These are phyloP conservation scores for Nelumbo lutea DNA, from an alignment of 164 flowering plant species.

Conservation along the genomic window DNA sequence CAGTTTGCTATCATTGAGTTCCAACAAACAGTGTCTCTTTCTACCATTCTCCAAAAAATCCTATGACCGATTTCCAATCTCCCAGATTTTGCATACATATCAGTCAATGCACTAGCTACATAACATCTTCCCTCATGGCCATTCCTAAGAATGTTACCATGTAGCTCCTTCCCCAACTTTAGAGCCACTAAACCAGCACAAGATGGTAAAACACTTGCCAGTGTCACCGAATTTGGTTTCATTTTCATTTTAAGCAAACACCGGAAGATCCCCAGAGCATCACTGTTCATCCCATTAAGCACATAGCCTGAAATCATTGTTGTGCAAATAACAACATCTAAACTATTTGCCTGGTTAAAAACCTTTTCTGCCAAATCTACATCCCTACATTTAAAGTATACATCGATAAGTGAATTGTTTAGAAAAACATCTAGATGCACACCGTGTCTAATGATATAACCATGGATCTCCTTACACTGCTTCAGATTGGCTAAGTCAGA, in stretches of 20 bases:
- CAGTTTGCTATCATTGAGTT: slow-evolving; percentile 70
- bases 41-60: slow-evolving; percentile 38
- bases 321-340: slow-evolving; percentile 63
- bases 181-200: slow-evolving; percentile 54
- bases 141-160: slow-evolving; percentile 47
- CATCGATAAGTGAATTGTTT: slow-evolving; percentile 72
- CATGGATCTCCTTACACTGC: slow-evolving; percentile 63
- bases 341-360: slow-evolving; percentile 27
- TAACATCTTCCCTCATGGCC: slow-evolving; percentile 39
- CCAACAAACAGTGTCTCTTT: slow-evolving; percentile 65
- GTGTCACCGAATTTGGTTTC: slow-evolving; percentile 57
- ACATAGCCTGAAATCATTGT: slow-evolving; percentile 81
- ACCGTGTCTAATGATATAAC: slow-evolving; percentile 53
- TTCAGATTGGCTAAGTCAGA: slow-evolving; percentile 30
- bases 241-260: slow-evolving; percentile 33
- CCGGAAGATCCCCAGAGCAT: slow-evolving; percentile 52
- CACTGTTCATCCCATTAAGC: slow-evolving; percentile 55
- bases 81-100: slow-evolving; percentile 95
- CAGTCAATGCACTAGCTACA: slow-evolving; percentile 60
- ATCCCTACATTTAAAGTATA: slow-evolving; percentile 69
- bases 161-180: slow-evolving; percentile 67
- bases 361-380: slow-evolving; percentile 51
- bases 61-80: slow-evolving; percentile 53
- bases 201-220: slow-evolving; percentile 71
- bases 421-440: slow-evolving; percentile 53